Evolutionary conservation across 208 protist species (phyloP), one percentile per base, ranked within the genome.

Genomic region (Acanthamoeba castellanii): DNA sequence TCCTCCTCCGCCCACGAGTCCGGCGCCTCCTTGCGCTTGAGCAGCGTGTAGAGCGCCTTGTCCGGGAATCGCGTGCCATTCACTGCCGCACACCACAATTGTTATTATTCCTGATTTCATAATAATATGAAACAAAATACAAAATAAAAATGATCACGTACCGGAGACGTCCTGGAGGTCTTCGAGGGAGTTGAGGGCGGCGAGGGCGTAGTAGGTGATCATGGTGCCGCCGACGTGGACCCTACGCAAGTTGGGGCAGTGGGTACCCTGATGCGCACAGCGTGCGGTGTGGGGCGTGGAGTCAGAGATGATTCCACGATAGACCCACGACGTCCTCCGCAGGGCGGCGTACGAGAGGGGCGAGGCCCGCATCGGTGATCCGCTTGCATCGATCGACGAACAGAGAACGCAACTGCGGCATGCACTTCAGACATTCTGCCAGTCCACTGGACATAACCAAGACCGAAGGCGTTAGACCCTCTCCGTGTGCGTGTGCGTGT

Each of bases 331-430:
- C 37, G 37, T 37, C 37, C 37, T 37, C 37, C 37, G 37, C 37
- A 37, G 61, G 2, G 61, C 8, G 61, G 25, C 18, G 42, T 37
- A 88, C 81, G 6, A 88, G 34, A 32, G 81, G 81, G 22, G 55
- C 87, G 9, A 92, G 64, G 64, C 61, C 87, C 16, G 55, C 64
- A 34, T 92, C 87, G 52, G 55, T 74, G 59, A 92, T 92, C 16
- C 87, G 87, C 64, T 92, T 92, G 64, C 87, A 92, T 8, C 87
- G 87, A 13, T 74, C 64, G 20, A 92, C 61, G 25, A 76, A 92
- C 20, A 92, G 64, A 30, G 87, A 68, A n/a, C 61, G 87, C 42
- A 92, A 59, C 20, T 74, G 52, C 30, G 87, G 87, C 87, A 92
- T 68, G 22, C 87, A 25, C 42, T 72, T 74, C 18, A 92, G 42